Conservation (phyloP, 208 protist species). For the Trypanosoma cruzi region DNA sequence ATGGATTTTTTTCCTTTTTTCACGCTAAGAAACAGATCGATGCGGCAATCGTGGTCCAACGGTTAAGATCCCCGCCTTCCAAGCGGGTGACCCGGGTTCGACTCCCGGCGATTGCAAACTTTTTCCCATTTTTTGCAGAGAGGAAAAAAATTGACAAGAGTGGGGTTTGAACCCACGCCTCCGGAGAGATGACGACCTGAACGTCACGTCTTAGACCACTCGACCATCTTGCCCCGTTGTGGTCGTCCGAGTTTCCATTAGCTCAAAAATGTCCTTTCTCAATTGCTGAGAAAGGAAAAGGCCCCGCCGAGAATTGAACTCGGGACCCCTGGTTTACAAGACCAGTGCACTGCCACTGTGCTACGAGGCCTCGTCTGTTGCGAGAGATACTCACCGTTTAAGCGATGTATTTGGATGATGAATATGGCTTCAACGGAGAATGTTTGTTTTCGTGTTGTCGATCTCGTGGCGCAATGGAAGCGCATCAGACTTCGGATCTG, state of each 20-base stretch:
- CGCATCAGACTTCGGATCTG: slow-evolving; percentile 75
- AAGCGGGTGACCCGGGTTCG: too few relatives aligned
- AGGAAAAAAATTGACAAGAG: too few relatives aligned
- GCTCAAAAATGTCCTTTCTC: neutral
- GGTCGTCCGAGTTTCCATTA: too few relatives aligned
- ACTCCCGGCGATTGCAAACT: too few relatives aligned
- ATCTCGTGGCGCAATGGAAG: slow-evolving; percentile 73
- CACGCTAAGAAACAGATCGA: too few relatives aligned
- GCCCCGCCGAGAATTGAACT: slow-evolving; percentile 47
- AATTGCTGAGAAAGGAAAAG: slow-evolving; percentile 6
- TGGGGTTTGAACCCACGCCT: neutral
- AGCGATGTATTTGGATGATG: too few relatives aligned
- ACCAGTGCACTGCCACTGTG: too few relatives aligned
- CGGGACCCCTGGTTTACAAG: slow-evolving; percentile 50
- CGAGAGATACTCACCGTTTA: too few relatives aligned
- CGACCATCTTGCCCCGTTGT: neutral
- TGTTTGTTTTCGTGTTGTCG: neutral
- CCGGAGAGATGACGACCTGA: slow-evolving; percentile 3
- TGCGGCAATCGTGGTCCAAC: slow-evolving; percentile 28
- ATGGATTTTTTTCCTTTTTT: too few relatives aligned
- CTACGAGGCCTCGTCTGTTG: too few relatives aligned
- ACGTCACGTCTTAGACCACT: neutral
- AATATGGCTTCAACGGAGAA: too few relatives aligned
- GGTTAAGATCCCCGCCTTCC: neutral
- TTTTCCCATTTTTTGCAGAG: too few relatives aligned